Base-by-base conservation (phyloP, 768 basidiomycete species). In the Hygrophorus russula region DNA sequence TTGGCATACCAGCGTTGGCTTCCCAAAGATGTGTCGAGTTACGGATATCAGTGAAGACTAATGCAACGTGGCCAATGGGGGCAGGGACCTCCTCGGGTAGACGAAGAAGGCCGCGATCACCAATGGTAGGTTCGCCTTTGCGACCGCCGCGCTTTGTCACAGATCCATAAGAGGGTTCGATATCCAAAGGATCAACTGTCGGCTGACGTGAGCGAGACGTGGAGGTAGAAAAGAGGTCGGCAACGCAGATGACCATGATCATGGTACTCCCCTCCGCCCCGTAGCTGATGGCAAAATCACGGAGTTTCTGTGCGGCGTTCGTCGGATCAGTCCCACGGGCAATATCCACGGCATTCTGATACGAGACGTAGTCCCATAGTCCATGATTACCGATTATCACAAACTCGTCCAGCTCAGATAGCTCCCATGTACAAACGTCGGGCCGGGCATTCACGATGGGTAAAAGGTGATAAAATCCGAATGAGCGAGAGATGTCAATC, bases 21-120 rank as follows among this genome's bases (percentile, higher is more conserved):
- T 99, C 96, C 94, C 94, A 99, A 0, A 98, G 67, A 48, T 86
- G 82, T 0, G 96, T 98, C 45, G 96, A 98, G 53, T 97, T 97
- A 27, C 86, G 78, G 51, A 99, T 97, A 64, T 98, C 96, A 13
- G 94, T 99, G 65, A 99, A 99, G 27, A 92, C 94, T 42, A 99
- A 73, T 13, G 92, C 88, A 37, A 99, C 65, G 54, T 87, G 82
- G 0, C 94, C 96, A 3, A 64, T 73, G 0, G 96, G 96, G 0
- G 96, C 76, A 2, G 80, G 69, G 39, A 96, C 82, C 55, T 93
- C 93, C 28, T 71, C 71, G 35, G 77, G 78, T 20, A 96, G 67
- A 42, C 85, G 69, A 15, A 71, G 62, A 19, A 85, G 68, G 36
- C 66, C 68, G 3, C 73, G 70, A 57, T 87, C 78, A 41, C 76